Conservation (phyloP, 495 filamentous ascomycete genomes). For the Xylaria scruposa region DNA sequence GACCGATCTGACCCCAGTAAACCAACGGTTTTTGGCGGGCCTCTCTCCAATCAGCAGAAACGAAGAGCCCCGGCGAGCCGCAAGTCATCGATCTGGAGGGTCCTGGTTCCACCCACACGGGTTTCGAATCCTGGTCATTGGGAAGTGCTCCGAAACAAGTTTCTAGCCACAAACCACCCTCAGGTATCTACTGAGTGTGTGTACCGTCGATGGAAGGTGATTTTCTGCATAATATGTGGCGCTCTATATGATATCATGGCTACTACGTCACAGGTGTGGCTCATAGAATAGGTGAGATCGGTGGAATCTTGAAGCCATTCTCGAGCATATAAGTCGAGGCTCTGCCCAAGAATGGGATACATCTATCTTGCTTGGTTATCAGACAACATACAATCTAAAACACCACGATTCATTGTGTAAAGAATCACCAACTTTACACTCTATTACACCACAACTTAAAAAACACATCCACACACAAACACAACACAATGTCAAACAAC, state of each 20-base stretch:
- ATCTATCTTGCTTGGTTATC: neutral
- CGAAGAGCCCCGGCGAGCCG: conserved; percentile 18
- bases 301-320: conserved; percentile 8
- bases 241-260: conserved; percentile 21
- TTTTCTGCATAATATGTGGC: conserved; percentile 28
- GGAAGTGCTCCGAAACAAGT: conserved; percentile 33
- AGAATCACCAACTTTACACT: neutral
- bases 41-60: conserved; percentile 8
- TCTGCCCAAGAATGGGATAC: neutral
- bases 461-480: conserved; percentile 3
- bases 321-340: conserved; percentile 29
- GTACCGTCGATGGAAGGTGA: neutral
- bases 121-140: conserved; percentile 24
- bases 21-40: conserved; percentile 13
- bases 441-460: neutral
- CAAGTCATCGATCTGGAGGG: conserved; percentile 27
- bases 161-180: conserved; percentile 40
- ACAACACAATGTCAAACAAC: conserved; percentile 40
- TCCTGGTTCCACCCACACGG: conserved; percentile 2
- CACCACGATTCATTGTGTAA: neutral
- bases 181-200: neutral
- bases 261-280: conserved; percentile 37
- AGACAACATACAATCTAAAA: neutral
- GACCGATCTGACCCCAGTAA: conserved; percentile 10
- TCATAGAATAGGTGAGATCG: conserved; percentile 18